Percentiles rank a stretch among this genome's conserved stretches.
Conservation (phyloP, 192 early-diverging fungal genomes). For the Umbelopsis sp. region DNA sequence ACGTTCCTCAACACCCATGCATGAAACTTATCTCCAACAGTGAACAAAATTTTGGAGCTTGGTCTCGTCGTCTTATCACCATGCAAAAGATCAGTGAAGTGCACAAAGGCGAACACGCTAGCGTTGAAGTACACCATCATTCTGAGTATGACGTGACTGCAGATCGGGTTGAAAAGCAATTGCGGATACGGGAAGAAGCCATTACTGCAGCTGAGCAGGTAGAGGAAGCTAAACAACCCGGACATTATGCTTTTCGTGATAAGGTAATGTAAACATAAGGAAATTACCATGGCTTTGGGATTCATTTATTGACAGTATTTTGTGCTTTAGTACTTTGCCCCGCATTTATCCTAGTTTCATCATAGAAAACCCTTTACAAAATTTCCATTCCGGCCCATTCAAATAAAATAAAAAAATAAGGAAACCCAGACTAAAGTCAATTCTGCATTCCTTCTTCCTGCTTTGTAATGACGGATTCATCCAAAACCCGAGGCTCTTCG, state of each 20-base stretch:
- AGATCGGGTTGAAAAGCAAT: neutral
- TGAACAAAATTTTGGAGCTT: conserved; percentile 93
- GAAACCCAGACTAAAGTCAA: neutral
- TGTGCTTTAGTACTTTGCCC: too few relatives aligned
- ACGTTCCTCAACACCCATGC: conserved; percentile 83
- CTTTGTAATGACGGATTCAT: conserved; percentile 16
- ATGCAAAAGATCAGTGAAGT: conserved; percentile 81
- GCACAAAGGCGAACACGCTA: conserved; percentile 12
- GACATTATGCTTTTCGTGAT: conserved; percentile 45
- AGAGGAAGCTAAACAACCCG: conserved; percentile 32
- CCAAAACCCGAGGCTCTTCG: neutral
- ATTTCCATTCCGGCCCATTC: neutral
- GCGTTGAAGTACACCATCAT: conserved; percentile 10
- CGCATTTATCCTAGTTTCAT: too few relatives aligned
- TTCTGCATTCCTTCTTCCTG: neutral
- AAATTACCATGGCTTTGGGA: too few relatives aligned
- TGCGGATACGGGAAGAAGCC: conserved; percentile 12
- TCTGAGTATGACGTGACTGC: conserved; percentile 24
- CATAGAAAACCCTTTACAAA: too few relatives aligned
- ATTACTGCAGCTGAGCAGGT: neutral
- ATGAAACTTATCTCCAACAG: conserved; percentile 86
- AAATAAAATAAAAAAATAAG: neutral
- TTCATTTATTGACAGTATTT: too few relatives aligned
- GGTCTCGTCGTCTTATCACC: conserved; percentile 89
- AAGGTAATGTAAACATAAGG: conserved; percentile 26